Evolutionary conservation across 2,329 filamentous ascomycete species (phyloP), one percentile per base, ranked within the genome.

Genomic region (Talaromyces sp.): DNA sequence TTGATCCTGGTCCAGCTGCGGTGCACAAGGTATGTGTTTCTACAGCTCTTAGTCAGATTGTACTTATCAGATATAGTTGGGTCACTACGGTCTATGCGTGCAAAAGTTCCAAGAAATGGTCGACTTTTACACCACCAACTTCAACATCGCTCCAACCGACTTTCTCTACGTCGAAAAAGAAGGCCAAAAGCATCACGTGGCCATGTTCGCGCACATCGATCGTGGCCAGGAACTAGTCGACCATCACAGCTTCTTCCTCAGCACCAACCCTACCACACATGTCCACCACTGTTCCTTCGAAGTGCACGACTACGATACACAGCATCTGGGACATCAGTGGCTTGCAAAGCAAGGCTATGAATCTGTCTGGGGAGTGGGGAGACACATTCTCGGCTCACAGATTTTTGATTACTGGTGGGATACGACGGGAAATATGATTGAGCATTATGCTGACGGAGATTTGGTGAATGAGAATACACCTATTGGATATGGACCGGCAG

Each of bases 351-450:
- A 81, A 63, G 76, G 74, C 0, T 83, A 82, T 59, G 72, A 72
- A 62, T 72, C 69, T 33, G 78, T 80, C 1, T 84, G 82, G 82
- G 82, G 82, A 0, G 76, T 83, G 4, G 82, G 82, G 0, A 69
- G 82, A 23, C 81, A 83, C 70, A 78, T 83, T 46, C 67, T 82
- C n/a, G 81, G 81, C 0, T 75, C 70, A n/a, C 81, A 82, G 68
- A 72, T 83, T 8, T 84, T 83, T 64, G 82, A 84, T 64, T 84
- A 83, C 65, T 83, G 81, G 81, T 81, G 79, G 65, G 78, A 80
- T 62, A 65, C 67, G 0, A 66, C 63, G 14, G 66, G 68, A 0
- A 67, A 69, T 42, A 69, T 69, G 62, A 67, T 73, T 33, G 71
- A 73, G 68, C 79, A 81, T 67, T 84, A 83, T 69, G 77, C 80